Conservation (phyloP, 768 basidiomycete species). For the Porphyrellus cyaneotinctus region DNA sequence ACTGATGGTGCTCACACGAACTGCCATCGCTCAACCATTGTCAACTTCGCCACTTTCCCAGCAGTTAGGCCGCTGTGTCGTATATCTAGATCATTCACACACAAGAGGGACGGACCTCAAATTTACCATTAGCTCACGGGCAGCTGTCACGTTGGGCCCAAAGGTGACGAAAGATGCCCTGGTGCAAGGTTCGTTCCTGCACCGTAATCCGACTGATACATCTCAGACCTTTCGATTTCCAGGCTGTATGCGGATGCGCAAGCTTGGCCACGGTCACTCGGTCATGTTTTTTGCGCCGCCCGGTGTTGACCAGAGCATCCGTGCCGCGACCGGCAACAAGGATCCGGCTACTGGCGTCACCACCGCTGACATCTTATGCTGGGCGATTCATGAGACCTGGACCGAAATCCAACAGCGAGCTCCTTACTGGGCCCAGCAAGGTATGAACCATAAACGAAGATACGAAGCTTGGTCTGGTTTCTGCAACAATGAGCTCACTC, state of each 20-base stretch:
- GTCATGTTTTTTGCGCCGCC: constrained; percentile 42
- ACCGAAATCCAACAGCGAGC: constrained; percentile 13
- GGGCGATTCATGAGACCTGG: not conserved
- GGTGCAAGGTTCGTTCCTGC: constrained; percentile 26
- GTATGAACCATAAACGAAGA: constrained; percentile 7
- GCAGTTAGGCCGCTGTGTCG: constrained; percentile 28
- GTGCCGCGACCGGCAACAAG: constrained; percentile 15
- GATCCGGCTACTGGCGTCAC: not conserved
- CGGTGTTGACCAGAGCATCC: constrained; percentile 36
- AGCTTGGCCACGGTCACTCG: constrained; percentile 43
- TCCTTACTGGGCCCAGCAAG: constrained; percentile 21
- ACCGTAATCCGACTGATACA: not conserved
- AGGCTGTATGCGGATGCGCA: constrained; percentile 52
- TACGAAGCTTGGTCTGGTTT: constrained; percentile 12
- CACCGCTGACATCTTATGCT: constrained; percentile 31
- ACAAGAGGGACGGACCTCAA: constrained; percentile 36
- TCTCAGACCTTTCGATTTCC: not conserved
- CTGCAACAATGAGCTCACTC: not conserved
- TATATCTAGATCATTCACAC: constrained; percentile 23
- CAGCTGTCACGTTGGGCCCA: constrained; percentile 34
- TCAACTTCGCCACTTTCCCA: constrained; percentile 25
- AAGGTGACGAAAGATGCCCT: constrained; percentile 35
- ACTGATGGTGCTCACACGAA: constrained; percentile 23
- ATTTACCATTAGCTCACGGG: constrained; percentile 28
- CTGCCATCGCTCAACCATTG: constrained; percentile 20